Evolutionary conservation across 768 basidiomycete species (phyloP).

Genomic region (Xanthoconium purpureum): DNA sequence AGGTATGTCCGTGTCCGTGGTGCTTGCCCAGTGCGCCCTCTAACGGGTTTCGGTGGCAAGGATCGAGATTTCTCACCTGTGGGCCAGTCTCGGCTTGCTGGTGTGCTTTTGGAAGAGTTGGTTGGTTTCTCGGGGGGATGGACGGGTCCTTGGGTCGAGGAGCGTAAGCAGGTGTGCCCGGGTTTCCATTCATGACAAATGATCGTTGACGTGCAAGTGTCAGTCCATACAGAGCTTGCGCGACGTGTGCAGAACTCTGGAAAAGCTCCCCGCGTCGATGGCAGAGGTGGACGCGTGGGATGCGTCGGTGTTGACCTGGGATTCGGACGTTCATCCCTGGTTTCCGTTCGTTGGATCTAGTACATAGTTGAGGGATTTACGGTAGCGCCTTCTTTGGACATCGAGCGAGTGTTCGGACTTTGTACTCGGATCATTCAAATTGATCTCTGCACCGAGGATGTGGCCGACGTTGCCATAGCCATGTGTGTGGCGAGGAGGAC

Average conservation of each 20-base stretch:
- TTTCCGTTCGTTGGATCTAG: conserved; percentile 39
- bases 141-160: conserved; percentile 47
- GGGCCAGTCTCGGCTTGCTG: conserved; percentile 44
- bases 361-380: background rate
- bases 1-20: conserved; percentile 27
- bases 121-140: conserved; percentile 35
- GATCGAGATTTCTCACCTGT: conserved; percentile 40
- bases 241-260: conserved; percentile 37
- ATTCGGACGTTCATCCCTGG: conserved; percentile 48
- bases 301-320: conserved; percentile 43
- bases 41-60: conserved; percentile 18
- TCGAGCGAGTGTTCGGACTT: no score
- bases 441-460: no score
- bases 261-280: conserved; percentile 36
- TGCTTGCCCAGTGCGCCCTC: background rate
- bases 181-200: no score
- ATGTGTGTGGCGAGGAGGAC: conserved; percentile 27
- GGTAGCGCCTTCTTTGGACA: background rate
- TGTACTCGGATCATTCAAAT: no score
- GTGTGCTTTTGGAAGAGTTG: conserved; percentile 35
- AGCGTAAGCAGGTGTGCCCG: conserved; percentile 42
- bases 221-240: conserved; percentile 43
- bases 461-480: no score
- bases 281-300: conserved; percentile 38
- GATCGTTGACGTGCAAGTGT: background rate